Base-by-base conservation (phyloP, 2,329 filamentous ascomycete species). In the Diaporthe citrichinensis region DNA sequence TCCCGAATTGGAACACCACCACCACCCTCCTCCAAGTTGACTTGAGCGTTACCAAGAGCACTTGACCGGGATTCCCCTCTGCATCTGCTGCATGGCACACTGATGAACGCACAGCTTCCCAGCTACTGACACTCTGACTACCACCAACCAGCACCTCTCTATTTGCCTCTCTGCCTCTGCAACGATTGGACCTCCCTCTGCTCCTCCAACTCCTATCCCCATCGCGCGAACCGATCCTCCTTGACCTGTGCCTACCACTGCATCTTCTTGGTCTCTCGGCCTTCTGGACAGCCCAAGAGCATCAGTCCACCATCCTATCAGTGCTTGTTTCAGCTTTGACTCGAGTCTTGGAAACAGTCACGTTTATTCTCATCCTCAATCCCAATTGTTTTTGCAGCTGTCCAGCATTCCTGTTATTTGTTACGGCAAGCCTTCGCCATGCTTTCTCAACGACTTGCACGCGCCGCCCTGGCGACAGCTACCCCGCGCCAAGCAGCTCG, bases 391-490 rank as follows among this genome's bases (percentile, higher is more conserved):
- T 68, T 71, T 65, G 51, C 57, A n/a, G n/a, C 14, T 51, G 2
- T 44, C 36, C 12, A 57, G 17, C 49, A 65, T 46, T 36, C 12
- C 12, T 77, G 7, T 53, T n/a, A 25, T 44, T 5, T 23, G 20
- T 25, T 20, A 57, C 25, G 15, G 17, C 25, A 65, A 15, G 34
- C 15, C 25, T 65, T 65, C 25, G 25, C 34, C 46, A 90, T 90
- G 89, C 82, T 90, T 79, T 86, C 86, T 78, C 86, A 85, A 81
- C 88, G 88, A 81, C 82, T 92, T 79, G 81, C 88, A 79, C 89
- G 87, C 79, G 81, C 84, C 71, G 83, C 86, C 79, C 84, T 86
- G 71, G 82, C 82, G 74, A 57, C 62, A 71, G 62, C 73, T 67
- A 85, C 85, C 78, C 85, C 86, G 77, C 88, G 87, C 81, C 85